phyloP scores from a whole-genome alignment of 2,329 filamentous ascomycete genomes.

The Alternaria atra region DNA sequence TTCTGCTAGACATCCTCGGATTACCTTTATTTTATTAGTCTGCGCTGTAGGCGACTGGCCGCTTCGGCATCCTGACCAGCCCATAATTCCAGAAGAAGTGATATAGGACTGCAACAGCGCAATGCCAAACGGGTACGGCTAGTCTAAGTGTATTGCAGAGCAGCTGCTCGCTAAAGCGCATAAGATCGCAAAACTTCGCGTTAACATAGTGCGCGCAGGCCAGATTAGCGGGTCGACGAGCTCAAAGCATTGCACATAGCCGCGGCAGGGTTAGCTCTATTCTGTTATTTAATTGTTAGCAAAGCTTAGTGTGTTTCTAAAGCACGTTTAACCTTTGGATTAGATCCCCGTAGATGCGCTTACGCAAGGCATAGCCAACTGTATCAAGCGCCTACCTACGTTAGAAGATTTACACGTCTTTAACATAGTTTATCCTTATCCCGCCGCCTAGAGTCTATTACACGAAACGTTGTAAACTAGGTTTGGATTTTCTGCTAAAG shows the following conservation, averaged over 20 bases:
- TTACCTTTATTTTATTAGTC: slow-evolving; percentile 27
- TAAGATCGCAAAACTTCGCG: slow-evolving; percentile 9
- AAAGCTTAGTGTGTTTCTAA: slow-evolving; percentile 4
- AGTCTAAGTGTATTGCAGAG: slow-evolving; percentile 42
- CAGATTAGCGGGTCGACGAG: slow-evolving; percentile 21
- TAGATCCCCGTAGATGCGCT: slow-evolving; percentile 28
- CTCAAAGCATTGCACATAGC: slow-evolving; percentile 4
- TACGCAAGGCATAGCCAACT: slow-evolving; percentile 10
- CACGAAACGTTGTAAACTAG: slow-evolving; percentile 2
- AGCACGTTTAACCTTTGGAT: slow-evolving; percentile 19
- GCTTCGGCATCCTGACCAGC: not conserved
- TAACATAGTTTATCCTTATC: slow-evolving; percentile 20
- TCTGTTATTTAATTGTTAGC: slow-evolving; percentile 13
- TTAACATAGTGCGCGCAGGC: slow-evolving; percentile 21
- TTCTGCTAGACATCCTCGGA: slow-evolving; percentile 5
- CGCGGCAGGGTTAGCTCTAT: slow-evolving; percentile 21
- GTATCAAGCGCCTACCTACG: not conserved
- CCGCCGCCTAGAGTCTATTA: slow-evolving; percentile 6
- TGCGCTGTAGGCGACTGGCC: slow-evolving; percentile 26
- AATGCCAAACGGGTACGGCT: slow-evolving; percentile 48
- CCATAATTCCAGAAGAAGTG: slow-evolving; percentile 23
- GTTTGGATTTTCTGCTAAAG: slow-evolving; percentile 4
- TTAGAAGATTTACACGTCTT: slow-evolving; percentile 7
- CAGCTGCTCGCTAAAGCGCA: slow-evolving; percentile 16
- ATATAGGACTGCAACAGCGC: slow-evolving; percentile 36